Base-by-base conservation (phyloP, 768 basidiomycete species). In the Leccinum broughii region DNA sequence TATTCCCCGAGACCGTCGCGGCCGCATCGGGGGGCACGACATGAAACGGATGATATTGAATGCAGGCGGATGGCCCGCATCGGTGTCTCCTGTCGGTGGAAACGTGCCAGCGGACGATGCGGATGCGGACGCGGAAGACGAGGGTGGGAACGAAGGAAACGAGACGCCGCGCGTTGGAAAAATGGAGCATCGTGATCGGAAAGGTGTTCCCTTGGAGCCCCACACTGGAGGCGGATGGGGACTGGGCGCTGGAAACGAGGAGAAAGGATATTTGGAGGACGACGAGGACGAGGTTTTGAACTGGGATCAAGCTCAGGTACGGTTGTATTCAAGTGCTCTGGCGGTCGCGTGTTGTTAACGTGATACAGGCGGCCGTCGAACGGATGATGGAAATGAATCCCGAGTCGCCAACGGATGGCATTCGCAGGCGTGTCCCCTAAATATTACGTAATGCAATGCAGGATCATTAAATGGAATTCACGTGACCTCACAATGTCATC, bases 151-250 rank as follows among this genome's bases (percentile, higher is more conserved):
- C 35, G 79, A 83, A 50, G 84, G 83, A 10, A 83, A 81, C 51
- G 85, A 87, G 65, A 88, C 83, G 5, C 86, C 84, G 39, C 75
- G 79, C 65, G 68, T 77, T 65, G 72, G 80, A 51, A 81, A 83
- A 67, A 78, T 90, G 55, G 72, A 75, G 2, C 55, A 61, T 26
- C 69, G 55, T 10, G 62, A 62, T 1, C 56, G 39, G 28, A 58
- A 57, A 26, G 55, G 56, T 4, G 35, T 44, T 14, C 59, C 58
- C 2, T n/a, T 46, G 15, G 82, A 62, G 11, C 59, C 61, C 74
- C 66, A 8, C 62, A 77, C 81, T n/a, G 87, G 88, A 13, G 89
- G 88, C 13, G 89, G 89, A 14, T 92, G 89, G 89, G 90, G 88
- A 3, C 75, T 90, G 2, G 90, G 87, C 7, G 81, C 77, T 6